Percentiles rank a stretch among this genome's conserved stretches.
Conservation (phyloP, 2,329 filamentous ascomycete genomes). For the Sporothrix variecibatus region DNA sequence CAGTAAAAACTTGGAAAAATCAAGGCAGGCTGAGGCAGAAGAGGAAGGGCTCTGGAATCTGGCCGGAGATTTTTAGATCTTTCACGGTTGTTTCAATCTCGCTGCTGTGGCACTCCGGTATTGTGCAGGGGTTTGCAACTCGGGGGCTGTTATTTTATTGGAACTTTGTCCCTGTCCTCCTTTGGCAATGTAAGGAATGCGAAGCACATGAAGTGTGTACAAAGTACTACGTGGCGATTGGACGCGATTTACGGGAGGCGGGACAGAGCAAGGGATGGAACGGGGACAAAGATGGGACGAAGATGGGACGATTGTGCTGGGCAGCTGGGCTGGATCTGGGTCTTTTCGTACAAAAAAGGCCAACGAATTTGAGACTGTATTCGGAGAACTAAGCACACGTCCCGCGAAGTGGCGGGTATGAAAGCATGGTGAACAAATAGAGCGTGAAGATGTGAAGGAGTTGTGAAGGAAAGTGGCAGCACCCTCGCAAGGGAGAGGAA, state of each 20-base stretch:
- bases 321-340: neutral
- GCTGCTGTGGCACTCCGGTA: neutral
- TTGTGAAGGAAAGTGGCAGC: neutral
- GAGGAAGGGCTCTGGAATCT: neutral
- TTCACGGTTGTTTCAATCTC: neutral
- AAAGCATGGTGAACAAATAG: neutral
- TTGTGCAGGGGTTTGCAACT: neutral
- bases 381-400: too few relatives aligned
- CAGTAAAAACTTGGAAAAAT: neutral
- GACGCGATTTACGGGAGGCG: neutral
- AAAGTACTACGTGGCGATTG: neutral
- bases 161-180: neutral
- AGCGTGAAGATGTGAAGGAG: neutral
- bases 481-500: neutral
- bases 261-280: neutral
- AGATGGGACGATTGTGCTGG: neutral
- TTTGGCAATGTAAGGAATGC: neutral
- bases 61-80: neutral
- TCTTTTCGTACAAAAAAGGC: neutral
- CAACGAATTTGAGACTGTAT: neutral
- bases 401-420: neutral
- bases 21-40: neutral
- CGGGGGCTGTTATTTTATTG: conserved; percentile 4
- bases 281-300: neutral
- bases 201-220: conserved; percentile 41